Base-by-base conservation (phyloP, 2,329 filamentous ascomycete species). In the Exophiala sp. region DNA sequence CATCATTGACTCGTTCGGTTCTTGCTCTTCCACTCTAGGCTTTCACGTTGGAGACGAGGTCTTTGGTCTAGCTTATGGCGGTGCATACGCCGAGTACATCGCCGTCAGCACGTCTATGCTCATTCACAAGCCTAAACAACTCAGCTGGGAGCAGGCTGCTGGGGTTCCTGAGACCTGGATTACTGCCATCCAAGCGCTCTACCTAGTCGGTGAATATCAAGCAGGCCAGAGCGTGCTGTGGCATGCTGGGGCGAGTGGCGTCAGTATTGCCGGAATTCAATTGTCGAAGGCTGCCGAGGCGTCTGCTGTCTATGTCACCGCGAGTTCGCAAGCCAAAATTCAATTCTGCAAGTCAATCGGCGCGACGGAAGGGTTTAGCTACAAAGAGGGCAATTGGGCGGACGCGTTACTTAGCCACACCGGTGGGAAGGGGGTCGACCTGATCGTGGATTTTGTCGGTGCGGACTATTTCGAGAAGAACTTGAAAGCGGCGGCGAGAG, bases 211-310 rank as follows among this genome's bases (percentile, higher is more conserved):
- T 44, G 83, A 82, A 11, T 91, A 91, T 69, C 68, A 77, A 12
- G 68, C 75, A 11, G 88, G 87, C 5, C 85, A 91, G 71, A 81
- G 80, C 10, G 83, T 92, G 54, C 83, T 97, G 38, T 96, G 91
- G 89, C 92, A 97, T 69, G 92, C 92, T 0, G 92, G 90, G 46
- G 92, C 92, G 1, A 91, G 86, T n/a, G 85, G 86, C 33, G 91
- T 97, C 46, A 87, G 85, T 41, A 91, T 96, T 61, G 83, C 90
- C 0, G 92, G 91, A 0, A 91, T 95, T 65, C 92, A 96, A 73
- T 81, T 96, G 20, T 80, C 84, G 3, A 78, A 75, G 55, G 79
- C 79, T 20, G 84, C 85, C 11, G 84, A 84, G 1, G 90, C 91
- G 0, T 76, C 77, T 2, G 81, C 78, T 6, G 79, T 96, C 48